Evolutionary conservation across 2,329 filamentous ascomycete species (phyloP).

Genomic region (Lecanicillium sp.): DNA sequence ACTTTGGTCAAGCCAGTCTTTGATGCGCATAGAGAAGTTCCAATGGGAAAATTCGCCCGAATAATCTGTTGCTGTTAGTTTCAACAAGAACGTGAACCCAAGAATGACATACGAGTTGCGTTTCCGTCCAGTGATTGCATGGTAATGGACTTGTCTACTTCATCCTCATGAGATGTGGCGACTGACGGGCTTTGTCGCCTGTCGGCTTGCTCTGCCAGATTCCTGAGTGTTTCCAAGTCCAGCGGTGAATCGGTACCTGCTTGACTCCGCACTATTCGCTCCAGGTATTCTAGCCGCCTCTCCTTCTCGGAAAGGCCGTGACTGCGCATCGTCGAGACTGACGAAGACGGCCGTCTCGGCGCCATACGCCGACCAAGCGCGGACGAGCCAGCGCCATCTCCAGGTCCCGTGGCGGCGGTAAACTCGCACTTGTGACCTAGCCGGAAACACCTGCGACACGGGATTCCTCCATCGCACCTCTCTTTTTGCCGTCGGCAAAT

Average conservation of each 20-base stretch:
- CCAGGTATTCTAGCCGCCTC: conserved; percentile 13
- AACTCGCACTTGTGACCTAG: conserved; percentile 47
- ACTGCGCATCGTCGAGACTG: conserved; percentile 1
- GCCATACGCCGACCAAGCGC: conserved; percentile 1
- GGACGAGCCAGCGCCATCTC: conserved; percentile 21
- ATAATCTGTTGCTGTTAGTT: conserved; percentile 32
- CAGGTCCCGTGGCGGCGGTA: conserved; percentile 26
- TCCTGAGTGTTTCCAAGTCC: conserved; percentile 26
- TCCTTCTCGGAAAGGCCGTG: conserved; percentile 2
- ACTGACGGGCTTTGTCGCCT: conserved; percentile 13
- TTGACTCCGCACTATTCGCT: conserved; percentile 12
- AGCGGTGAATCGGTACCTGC: conserved; percentile 10
- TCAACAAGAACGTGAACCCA: background rate
- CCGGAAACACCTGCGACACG: conserved; percentile 46
- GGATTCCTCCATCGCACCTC: conserved; percentile 50
- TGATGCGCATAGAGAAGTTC: conserved; percentile 47
- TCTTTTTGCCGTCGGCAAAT: conserved; percentile 50
- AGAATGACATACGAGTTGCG: conserved; percentile 31
- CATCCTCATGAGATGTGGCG: conserved; percentile 14
- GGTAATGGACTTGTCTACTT: conserved; percentile 25
- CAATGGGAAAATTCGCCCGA: conserved; percentile 48
- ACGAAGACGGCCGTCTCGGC: background rate
- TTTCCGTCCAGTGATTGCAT: conserved; percentile 36
- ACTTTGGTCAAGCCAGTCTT: conserved; percentile 42
- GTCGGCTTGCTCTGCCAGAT: conserved; percentile 31